Base-by-base conservation (phyloP, 495 filamentous ascomycete genomes). In the Penicillium soppii region DNA sequence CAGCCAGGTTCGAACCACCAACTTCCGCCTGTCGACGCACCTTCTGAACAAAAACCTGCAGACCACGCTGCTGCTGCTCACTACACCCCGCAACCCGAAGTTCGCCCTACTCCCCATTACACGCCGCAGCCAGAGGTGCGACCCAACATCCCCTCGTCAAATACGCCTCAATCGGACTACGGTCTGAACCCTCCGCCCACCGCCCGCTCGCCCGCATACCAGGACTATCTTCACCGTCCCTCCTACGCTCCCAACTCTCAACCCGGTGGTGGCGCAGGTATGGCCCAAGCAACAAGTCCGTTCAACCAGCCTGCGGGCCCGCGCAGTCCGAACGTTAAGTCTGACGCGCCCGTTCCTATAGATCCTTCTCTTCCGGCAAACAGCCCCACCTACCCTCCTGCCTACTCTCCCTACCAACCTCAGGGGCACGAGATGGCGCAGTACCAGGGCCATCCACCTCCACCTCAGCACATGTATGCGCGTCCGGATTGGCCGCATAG, bases 281-380 rank as follows among this genome's bases (percentile, higher is more conserved):
- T 96, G 92, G 89, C 90, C 81, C 89, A 95, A 88, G 78, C 90
- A 86, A 85, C 87, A 87, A 96, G 91, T 96, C 88, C 89, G 91
- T 95, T 88, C 70, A 79, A 80, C 82, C 82, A 87, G 73, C 79
- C 81, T 79, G 81, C 87, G 74, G 78, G 78, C 73, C 71, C 72
- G 76, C 74, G 78, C 71, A 75, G 72, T 63, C 75, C 83, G 66
- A 85, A 85, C 77, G 78, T 82, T 70, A 90, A 89, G 72, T 92
- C 90, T 96, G 87, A 96, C 91, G 80, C 81, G 83, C 85, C 90
- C 82, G 82, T 94, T 77, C 91, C 90, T 88, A 88, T 96, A 97
- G 94, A 98, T 95, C 91, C 92, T 56, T 92, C 91, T 59, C 94
- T 97, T 60, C 88, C 94, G 70, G 86, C 88, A 60, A 85, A 90